These are phyloP conservation scores for Solanum hybrid DNA, from an alignment of 305 asterid species.

Conservation along the genomic window DNA sequence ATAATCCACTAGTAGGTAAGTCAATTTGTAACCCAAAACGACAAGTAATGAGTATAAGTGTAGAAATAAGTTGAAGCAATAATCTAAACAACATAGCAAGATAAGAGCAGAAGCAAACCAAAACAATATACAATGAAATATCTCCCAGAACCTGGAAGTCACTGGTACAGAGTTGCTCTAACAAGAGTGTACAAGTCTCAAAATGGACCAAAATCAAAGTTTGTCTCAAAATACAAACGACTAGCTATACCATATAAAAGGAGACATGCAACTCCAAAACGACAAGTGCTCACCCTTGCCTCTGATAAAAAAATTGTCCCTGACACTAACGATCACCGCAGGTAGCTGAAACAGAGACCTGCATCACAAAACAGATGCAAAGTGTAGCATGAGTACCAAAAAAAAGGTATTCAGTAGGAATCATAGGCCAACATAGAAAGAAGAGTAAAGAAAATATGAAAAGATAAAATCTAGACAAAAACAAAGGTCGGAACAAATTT, in stretches of 20 bases:
- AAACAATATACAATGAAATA: background rate
- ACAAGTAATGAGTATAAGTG: background rate
- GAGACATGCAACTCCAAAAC: background rate
- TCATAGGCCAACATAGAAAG: background rate
- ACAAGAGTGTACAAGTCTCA: background rate
- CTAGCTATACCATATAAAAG: background rate
- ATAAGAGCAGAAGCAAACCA: background rate
- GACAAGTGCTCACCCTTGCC: background rate
- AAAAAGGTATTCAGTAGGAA: too few species aligned
- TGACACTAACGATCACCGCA: background rate
- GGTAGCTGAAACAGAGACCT: background rate
- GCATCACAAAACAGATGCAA: background rate
- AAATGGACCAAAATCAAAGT: background rate
- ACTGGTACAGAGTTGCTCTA: background rate
- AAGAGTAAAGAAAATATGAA: background rate
- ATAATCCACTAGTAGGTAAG: background rate
- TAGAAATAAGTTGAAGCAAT: background rate
- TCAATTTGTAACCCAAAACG: background rate
- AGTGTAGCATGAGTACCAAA: background rate
- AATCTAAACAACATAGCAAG: background rate
- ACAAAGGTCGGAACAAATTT: background rate
- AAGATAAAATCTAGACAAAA: background rate
- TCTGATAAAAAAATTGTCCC: background rate
- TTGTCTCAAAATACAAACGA: background rate
- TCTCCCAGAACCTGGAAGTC: background rate